Evolutionary conservation across 78 protist genomes (phyloP).

Genomic region (Dictyostelium intermedium): DNA sequence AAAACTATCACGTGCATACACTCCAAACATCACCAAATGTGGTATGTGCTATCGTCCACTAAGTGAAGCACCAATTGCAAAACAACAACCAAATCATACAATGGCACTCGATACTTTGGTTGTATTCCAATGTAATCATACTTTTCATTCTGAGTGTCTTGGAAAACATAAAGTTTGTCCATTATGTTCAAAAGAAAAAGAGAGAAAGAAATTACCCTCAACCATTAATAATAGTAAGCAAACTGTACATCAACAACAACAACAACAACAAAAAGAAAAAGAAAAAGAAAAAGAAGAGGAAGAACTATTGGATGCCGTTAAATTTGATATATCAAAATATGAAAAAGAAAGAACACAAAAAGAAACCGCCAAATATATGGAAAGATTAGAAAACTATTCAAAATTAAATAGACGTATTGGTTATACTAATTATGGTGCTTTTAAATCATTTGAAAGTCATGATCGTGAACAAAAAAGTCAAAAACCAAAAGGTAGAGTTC

Average conservation of each 20-base stretch:
- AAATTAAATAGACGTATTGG: not conserved
- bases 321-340: not conserved
- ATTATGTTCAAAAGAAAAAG: constrained; percentile 52
- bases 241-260: not conserved
- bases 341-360: constrained; percentile 33
- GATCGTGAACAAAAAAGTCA: not conserved
- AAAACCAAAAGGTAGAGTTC: not conserved
- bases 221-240: not conserved
- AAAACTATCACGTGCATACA: constrained; percentile 25
- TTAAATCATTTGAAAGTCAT: not conserved
- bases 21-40: constrained; percentile 27
- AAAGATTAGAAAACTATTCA: constrained; percentile 38
- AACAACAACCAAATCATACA: not conserved
- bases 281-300: not conserved
- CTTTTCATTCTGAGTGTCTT: constrained; percentile 51
- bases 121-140: constrained; percentile 35
- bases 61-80: not conserved
- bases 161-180: constrained; percentile 72
- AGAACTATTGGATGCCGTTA: not conserved
- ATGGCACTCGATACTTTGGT: not conserved
- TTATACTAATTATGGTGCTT: not conserved
- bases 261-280: not conserved
- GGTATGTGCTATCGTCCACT: constrained; percentile 52
- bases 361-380: constrained; percentile 27
- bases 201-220: not conserved